Conservation (phyloP, 2,329 filamentous ascomycete species). For the Tolypocladium pustulatum region DNA sequence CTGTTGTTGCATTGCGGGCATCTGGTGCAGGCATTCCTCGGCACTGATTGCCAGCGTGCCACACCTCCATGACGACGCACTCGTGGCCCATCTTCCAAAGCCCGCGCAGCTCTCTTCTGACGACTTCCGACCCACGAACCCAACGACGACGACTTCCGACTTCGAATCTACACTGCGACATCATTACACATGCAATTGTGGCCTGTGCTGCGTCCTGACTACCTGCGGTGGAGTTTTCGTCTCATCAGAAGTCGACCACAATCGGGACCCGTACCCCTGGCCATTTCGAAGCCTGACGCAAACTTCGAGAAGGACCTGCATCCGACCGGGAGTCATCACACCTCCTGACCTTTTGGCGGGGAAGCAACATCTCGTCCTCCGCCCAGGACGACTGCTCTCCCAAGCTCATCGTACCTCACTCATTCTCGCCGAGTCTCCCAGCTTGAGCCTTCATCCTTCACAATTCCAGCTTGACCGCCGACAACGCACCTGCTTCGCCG, state of each 20-base stretch:
- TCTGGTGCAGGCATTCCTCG: background rate
- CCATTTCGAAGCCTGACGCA: background rate
- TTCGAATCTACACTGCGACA: background rate
- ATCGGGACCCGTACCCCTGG: background rate
- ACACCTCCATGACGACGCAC: background rate
- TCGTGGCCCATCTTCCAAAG: background rate
- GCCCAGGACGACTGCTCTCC: background rate
- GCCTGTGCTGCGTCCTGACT: background rate
- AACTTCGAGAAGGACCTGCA: background rate
- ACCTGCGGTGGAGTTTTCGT: background rate
- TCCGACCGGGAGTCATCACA: background rate
- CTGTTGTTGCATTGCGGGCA: background rate
- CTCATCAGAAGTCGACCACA: background rate
- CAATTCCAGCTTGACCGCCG: background rate
- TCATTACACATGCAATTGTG: background rate
- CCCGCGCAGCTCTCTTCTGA: background rate
- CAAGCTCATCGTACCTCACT: background rate
- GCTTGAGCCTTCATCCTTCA: background rate
- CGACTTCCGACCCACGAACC: background rate
- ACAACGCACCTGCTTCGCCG: background rate
- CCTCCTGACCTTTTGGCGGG: background rate
- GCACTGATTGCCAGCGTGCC: background rate
- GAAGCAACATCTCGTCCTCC: background rate
- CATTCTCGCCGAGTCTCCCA: background rate
- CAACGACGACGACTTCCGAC: background rate